Evolutionary conservation across 805 yeast genomes (phyloP).

Genomic region (Priceomyces castillae): DNA sequence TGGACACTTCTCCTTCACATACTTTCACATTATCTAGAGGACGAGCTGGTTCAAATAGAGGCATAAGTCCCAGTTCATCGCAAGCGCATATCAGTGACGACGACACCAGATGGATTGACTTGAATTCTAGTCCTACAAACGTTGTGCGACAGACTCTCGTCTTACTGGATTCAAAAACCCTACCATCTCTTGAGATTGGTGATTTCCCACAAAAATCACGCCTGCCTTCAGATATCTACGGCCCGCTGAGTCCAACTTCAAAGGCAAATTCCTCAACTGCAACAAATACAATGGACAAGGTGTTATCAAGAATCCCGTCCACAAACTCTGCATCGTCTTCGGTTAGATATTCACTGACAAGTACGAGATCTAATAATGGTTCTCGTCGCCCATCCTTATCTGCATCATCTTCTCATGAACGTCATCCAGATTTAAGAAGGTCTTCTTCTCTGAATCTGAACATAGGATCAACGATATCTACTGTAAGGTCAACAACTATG

Average conservation of each 20-base stretch:
- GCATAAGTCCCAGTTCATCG: conserved; percentile 4
- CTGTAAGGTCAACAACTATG: conserved; percentile 6
- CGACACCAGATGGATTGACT: background rate
- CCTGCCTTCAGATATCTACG: background rate
- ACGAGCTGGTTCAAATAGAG: background rate
- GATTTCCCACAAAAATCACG: background rate
- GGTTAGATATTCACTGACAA: conserved; percentile 24
- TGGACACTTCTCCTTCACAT: background rate
- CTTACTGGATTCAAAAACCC: background rate
- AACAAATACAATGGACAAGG: background rate
- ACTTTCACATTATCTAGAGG: conserved; percentile 12
- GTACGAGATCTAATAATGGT: conserved; percentile 16
- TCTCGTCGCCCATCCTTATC: conserved; percentile 2
- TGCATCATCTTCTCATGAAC: conserved; percentile 1
- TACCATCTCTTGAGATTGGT: background rate
- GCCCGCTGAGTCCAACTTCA: background rate
- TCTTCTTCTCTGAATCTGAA: background rate
- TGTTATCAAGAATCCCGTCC: conserved; percentile 15
- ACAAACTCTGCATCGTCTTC: conserved; percentile 18
- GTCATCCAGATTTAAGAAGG: background rate
- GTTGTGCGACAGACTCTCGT: conserved; percentile 4
- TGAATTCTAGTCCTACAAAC: background rate
- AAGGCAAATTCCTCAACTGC: background rate
- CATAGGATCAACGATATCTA: background rate
- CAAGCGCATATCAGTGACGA: conserved; percentile 1